These are phyloP conservation scores for Elongisporangium senticosum DNA, from an alignment of 352 stramenopile genomes.

Conservation along the genomic window DNA sequence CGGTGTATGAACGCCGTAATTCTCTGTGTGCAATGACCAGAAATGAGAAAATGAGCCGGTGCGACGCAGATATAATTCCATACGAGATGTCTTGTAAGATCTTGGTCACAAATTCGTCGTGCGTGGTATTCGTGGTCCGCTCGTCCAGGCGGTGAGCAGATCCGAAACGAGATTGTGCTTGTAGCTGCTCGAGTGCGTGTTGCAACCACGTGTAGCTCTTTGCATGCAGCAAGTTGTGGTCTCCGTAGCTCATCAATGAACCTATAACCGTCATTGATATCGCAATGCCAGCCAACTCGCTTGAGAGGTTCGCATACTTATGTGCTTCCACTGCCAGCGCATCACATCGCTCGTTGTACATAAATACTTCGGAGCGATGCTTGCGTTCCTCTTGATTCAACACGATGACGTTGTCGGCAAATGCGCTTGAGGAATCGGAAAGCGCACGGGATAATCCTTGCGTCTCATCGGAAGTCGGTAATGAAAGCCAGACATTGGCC, in stretches of 20 bases:
- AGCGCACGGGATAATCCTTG: background rate
- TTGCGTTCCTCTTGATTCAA: background rate
- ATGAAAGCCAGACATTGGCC: background rate
- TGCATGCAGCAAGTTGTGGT: conserved; percentile 17
- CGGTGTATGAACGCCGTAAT: background rate
- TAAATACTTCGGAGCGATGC: conserved; percentile 5
- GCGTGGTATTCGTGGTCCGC: background rate
- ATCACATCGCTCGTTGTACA: conserved; percentile 4
- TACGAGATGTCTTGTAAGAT: background rate
- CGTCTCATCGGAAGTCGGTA: background rate
- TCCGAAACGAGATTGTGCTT: background rate
- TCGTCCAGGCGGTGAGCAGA: background rate
- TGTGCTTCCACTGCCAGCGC: background rate
- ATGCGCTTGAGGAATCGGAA: background rate
- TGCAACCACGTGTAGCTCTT: conserved; percentile 26
- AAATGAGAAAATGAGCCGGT: background rate
- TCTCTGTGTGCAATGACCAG: background rate
- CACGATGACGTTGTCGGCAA: background rate
- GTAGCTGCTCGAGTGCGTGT: conserved; percentile 4
- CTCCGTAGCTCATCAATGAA: conserved; percentile 1
- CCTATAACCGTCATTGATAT: conserved; percentile 16
- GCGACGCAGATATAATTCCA: background rate
- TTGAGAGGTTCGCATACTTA: background rate
- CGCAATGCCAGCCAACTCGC: conserved; percentile 11
- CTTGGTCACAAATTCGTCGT: background rate